These are phyloP conservation scores for Thermochaetoides thermophila DNA, from an alignment of 495 filamentous ascomycete species.

Conservation along the genomic window DNA sequence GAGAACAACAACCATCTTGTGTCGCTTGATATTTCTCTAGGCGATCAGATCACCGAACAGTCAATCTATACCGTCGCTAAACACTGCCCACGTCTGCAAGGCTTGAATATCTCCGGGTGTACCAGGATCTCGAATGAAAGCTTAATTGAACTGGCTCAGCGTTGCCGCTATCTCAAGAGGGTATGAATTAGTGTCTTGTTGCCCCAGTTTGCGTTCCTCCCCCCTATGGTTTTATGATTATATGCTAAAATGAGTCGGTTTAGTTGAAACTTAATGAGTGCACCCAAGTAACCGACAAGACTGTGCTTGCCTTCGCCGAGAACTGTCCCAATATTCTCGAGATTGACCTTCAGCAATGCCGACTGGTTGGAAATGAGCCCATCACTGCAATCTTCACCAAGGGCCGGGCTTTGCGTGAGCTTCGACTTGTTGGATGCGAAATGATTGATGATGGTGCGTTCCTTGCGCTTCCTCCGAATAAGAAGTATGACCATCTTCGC, in stretches of 20 bases:
- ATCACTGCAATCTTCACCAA: conserved; percentile 62
- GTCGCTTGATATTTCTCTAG: conserved; percentile 70
- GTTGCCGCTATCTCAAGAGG: conserved; percentile 74
- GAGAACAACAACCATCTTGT: conserved; percentile 67
- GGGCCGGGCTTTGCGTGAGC: conserved; percentile 69
- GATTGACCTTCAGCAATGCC: conserved; percentile 86
- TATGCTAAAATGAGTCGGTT: no score
- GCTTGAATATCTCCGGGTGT: conserved; percentile 85
- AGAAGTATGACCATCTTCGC: conserved; percentile 68
- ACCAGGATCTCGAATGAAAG: conserved; percentile 72
- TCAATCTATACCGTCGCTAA: conserved; percentile 68
- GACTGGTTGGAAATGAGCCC: conserved; percentile 60
- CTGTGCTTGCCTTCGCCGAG: conserved; percentile 71
- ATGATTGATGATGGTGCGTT: conserved; percentile 78
- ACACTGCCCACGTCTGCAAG: conserved; percentile 74
- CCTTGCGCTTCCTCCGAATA: conserved; percentile 53
- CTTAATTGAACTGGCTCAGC: conserved; percentile 65
- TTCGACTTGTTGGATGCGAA: conserved; percentile 71
- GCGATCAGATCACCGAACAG: conserved; percentile 58
- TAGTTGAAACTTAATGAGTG: conserved; percentile 96
- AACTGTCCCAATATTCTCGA: conserved; percentile 87
- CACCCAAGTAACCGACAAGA: conserved; percentile 55
- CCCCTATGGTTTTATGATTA: no score
- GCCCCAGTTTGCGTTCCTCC: no score
- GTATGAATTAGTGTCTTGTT: conserved; percentile 35